phyloP scores from a whole-genome alignment of 2,329 filamentous ascomycete genomes.

The Coniosporium tulheliwenetii region DNA sequence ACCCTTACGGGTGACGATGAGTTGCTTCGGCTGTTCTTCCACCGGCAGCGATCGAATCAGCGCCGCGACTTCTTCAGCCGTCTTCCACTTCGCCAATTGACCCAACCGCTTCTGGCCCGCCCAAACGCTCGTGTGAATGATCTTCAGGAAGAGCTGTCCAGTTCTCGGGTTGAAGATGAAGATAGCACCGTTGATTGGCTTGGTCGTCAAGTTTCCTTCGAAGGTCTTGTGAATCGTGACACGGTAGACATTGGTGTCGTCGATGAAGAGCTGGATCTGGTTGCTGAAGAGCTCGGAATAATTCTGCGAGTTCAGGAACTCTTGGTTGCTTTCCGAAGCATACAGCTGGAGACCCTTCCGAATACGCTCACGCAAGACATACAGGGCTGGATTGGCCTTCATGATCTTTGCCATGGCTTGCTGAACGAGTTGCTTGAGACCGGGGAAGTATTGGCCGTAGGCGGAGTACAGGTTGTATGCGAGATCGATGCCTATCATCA shows the following conservation, averaged over 20 bases:
- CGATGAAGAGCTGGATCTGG: conserved; percentile 96
- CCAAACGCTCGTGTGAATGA: conserved; percentile 99
- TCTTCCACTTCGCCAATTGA: conserved; percentile 98
- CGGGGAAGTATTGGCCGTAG: conserved; percentile 97
- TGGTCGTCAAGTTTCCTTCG: conserved; percentile 95
- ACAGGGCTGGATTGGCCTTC: conserved; percentile 96
- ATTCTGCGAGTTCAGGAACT: conserved; percentile 98
- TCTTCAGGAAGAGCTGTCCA: conserved; percentile 94
- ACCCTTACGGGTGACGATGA: conserved; percentile 96
- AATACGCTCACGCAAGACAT: conserved; percentile 93
- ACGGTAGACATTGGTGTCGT: conserved; percentile 98
- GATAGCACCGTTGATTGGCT: conserved; percentile 98
- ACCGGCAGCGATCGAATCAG: conserved; percentile 89
- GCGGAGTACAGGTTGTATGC: conserved; percentile 98
- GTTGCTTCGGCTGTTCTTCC: conserved; percentile 96
- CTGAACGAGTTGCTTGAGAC: conserved; percentile 85
- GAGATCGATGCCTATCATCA: conserved; percentile 96
- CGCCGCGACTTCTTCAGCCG: conserved; percentile 96
- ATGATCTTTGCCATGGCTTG: conserved; percentile 99
- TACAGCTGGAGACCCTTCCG: conserved; percentile 96
- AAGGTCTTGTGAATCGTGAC: conserved; percentile 99
- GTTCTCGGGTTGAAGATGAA: conserved; percentile 99
- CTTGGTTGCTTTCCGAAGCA: conserved; percentile 95
- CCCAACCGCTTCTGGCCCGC: conserved; percentile 97
- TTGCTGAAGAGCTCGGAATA: conserved; percentile 99